Conservation (phyloP, 805 yeast genomes). For the Candida sakaeoensis region DNA sequence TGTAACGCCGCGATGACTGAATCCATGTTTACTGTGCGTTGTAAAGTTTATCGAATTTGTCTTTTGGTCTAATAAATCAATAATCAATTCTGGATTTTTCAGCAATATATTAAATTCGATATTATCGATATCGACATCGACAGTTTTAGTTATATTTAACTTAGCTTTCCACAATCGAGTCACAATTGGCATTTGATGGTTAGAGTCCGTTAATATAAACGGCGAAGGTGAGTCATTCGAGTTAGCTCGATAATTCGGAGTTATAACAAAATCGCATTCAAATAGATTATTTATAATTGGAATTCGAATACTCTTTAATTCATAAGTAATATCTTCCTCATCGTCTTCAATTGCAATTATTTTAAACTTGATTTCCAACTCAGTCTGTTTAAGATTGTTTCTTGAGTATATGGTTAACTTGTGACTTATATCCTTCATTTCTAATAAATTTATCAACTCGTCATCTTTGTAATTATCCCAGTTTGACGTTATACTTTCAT, state of each 20-base stretch:
- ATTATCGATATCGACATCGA: conserved; percentile 14
- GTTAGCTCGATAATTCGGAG: conserved; percentile 24
- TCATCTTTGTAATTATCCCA: conserved; percentile 41
- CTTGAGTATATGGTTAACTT: conserved; percentile 16
- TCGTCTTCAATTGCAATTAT: conserved; percentile 21
- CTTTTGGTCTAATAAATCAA: conserved; percentile 12
- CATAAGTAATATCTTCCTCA: conserved; percentile 18
- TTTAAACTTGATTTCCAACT: conserved; percentile 19
- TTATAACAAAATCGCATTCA: conserved; percentile 17
- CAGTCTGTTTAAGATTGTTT: not conserved
- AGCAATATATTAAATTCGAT: conserved; percentile 20
- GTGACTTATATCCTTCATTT: conserved; percentile 7
- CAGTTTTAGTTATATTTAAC: conserved; percentile 5
- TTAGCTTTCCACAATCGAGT: conserved; percentile 30
- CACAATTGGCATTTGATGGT: conserved; percentile 26
- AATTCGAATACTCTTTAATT: conserved; percentile 17
- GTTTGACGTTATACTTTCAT: conserved; percentile 18
- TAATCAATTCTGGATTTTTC: conserved; percentile 23
- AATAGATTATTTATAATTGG: conserved; percentile 26
- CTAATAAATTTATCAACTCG: conserved; percentile 26
- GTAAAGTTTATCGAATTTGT: conserved; percentile 19
- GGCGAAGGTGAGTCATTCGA: conserved; percentile 36
- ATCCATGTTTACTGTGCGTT: conserved; percentile 34
- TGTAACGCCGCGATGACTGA: conserved; percentile 36
- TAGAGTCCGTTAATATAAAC: conserved; percentile 23